A percentile compares a stretch with the other conserved stretches of the same genome.
These are phyloP conservation scores for Phaeomoniella chlamydospora DNA, from an alignment of 2,329 filamentous ascomycete genomes.

Conservation along the genomic window DNA sequence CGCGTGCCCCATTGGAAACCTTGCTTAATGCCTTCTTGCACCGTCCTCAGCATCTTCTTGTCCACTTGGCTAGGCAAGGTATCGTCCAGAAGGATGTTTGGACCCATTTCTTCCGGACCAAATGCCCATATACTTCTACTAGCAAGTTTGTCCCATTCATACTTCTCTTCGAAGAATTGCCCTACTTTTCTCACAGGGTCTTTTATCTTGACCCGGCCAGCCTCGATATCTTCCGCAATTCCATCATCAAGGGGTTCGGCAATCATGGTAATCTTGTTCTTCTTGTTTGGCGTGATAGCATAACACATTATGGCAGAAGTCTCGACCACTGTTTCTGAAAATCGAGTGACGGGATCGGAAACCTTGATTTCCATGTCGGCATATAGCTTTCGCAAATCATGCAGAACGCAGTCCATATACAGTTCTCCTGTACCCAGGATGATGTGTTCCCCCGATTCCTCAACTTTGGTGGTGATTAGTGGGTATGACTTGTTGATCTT, in stretches of 20 bases:
- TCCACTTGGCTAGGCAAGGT: constrained; percentile 90
- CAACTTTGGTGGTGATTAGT: constrained; percentile 88
- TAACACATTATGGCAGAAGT: constrained; percentile 97
- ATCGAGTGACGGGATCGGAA: constrained; percentile 90
- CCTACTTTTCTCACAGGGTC: constrained; percentile 87
- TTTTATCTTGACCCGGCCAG: constrained; percentile 75
- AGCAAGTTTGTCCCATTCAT: constrained; percentile 91
- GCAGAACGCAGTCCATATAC: constrained; percentile 99
- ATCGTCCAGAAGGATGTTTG: constrained; percentile 94
- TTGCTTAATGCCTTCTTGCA: constrained; percentile 85
- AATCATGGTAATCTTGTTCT: constrained; percentile 98
- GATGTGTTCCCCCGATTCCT: constrained; percentile 94
- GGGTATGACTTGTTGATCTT: constrained; percentile 98
- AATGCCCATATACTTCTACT: constrained; percentile 97
- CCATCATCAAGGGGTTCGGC: constrained; percentile 91
- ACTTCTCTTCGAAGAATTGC: constrained; percentile 93
- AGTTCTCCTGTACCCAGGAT: constrained; percentile 89
- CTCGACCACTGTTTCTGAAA: constrained; percentile 96
- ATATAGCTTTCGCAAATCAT: constrained; percentile 84
- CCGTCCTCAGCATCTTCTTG: constrained; percentile 73
- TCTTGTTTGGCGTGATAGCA: constrained; percentile 94
- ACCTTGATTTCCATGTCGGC: constrained; percentile 99
- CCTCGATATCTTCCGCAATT: constrained; percentile 88
- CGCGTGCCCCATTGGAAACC: constrained; percentile 94
- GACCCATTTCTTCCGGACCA: constrained; percentile 84